A percentile compares a stretch with the other conserved stretches of the same genome.
These are phyloP conservation scores for Pontederia crassipes DNA, from an alignment of 176 grass and related monocot species.

Conservation along the genomic window DNA sequence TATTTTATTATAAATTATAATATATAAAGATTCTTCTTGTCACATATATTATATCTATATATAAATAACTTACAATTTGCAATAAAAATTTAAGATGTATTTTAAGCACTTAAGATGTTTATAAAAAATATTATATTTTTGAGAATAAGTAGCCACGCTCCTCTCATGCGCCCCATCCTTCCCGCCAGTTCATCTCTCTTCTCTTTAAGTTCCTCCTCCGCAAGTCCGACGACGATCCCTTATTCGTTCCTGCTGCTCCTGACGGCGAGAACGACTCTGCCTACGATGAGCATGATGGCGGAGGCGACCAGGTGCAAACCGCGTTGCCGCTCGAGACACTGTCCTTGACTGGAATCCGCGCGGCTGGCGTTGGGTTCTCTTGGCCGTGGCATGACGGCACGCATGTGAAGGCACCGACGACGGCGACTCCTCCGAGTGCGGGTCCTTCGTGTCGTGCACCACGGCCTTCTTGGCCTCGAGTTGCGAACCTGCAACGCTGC, in stretches of 20 bases:
- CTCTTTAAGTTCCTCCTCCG: slow-evolving; percentile 49
- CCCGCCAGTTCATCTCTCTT: slow-evolving; percentile 41
- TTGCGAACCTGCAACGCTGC: slow-evolving; percentile 68
- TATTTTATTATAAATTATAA: no score
- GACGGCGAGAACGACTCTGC: no score
- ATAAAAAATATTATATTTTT: no score
- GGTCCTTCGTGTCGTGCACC: slow-evolving; percentile 32
- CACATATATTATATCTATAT: no score
- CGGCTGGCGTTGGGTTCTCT: slow-evolving; percentile 38
- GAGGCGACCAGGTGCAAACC: background rate
- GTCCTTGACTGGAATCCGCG: slow-evolving; percentile 57
- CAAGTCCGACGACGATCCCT: no score
- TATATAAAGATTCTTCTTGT: no score
- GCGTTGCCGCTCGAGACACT: slow-evolving; percentile 50
- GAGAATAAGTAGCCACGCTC: slow-evolving; percentile 21
- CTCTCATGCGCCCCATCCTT: no score
- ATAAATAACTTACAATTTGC: no score
- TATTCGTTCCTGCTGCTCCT: background rate
- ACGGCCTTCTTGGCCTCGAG: slow-evolving; percentile 48
- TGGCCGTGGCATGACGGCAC: slow-evolving; percentile 77
- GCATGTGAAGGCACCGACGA: slow-evolving; percentile 74
- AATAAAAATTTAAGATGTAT: no score
- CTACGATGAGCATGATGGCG: slow-evolving; percentile 11
- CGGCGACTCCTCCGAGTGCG: slow-evolving; percentile 19
- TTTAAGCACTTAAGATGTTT: no score